A percentile compares a stretch with the other conserved stretches of the same genome.
Evolutionary conservation across 2,329 filamentous ascomycete genomes (phyloP).

Genomic region (Cercospora zeae-maydis): DNA sequence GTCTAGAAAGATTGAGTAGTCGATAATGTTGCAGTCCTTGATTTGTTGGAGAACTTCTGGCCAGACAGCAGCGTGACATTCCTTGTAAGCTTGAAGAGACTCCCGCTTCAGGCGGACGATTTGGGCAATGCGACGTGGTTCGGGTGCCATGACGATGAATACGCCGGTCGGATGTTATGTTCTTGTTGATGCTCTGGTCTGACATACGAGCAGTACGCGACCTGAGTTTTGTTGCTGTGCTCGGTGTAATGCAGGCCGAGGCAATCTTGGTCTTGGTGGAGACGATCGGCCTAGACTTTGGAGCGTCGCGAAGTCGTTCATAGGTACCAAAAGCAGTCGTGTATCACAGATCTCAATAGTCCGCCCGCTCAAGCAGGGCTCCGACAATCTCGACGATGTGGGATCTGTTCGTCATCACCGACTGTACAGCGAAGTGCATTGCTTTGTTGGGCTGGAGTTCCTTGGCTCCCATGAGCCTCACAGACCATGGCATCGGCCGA

Average conservation of each 20-base stretch:
- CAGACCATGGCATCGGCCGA: background rate
- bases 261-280: constrained; percentile 3
- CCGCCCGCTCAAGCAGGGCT: background rate
- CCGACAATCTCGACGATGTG: too few relatives aligned
- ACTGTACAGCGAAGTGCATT: too few relatives aligned
- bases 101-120: constrained; percentile 69
- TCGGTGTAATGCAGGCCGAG: constrained; percentile 9
- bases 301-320: background rate
- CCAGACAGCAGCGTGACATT: constrained; percentile 71
- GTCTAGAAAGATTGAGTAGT: constrained; percentile 73
- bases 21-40: constrained; percentile 67
- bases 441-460: too few relatives aligned
- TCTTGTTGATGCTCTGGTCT: background rate
- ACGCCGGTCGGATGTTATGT: background rate
- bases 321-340: background rate
- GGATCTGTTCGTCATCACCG: too few relatives aligned
- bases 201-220: background rate
- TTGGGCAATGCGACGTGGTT: constrained; percentile 60
- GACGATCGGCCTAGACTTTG: background rate
- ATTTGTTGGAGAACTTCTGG: constrained; percentile 74
- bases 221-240: background rate
- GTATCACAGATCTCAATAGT: background rate
- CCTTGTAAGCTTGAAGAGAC: constrained; percentile 65
- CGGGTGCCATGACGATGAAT: constrained; percentile 20
- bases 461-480: background rate